Evolutionary conservation across 2,329 filamentous ascomycete species (phyloP), one percentile per base, ranked within the genome.

Genomic region (Diplodia seriata): DNA sequence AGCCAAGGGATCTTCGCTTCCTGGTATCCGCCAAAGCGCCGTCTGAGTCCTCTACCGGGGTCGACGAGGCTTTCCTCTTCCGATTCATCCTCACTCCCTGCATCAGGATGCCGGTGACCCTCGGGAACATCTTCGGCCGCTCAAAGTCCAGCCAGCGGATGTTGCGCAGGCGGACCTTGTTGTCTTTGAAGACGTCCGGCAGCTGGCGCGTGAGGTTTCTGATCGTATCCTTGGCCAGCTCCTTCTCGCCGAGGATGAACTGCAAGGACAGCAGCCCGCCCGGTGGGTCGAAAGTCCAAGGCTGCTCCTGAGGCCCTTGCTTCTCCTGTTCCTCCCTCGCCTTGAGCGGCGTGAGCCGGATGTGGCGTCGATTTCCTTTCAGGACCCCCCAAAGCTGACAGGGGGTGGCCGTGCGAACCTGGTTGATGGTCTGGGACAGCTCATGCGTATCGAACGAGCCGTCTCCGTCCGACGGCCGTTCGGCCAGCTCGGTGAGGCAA

Each of bases 141-240:
- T 18, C 51, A 18, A 57, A 57, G 36, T n/a, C 55, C n/a, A 57
- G 55, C 55, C 55, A 57, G 6, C 20, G 15, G 31, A 57, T 29
- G 55, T 57, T 57, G 2, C 36, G 55, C 36, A 57, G n/a, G 3
- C 5, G 55, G 6, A n/a, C 55, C 12, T 26, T 9, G 55, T 31
- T 20, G 14, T 11, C 11, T 1, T 40, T 23, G 55, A 43, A 57
- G 6, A 14, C 36, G 29, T 15, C 36, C 11, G 55, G 55, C 55
- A 57, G 33, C 9, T 36, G 33, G 8, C 23, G 55, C n/a, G 55
- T 29, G 9, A 43, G 55, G 31, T n/a, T 26, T 20, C 38, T 20
- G 33, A 57, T 57, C 11, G 4, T 23, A 0, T 57, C 33, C 36
- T 9, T 3, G 36, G 15, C 20, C 23, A 57, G 20, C 20, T 57